A percentile compares a stretch with the other conserved stretches of the same genome.
phyloP scores from a whole-genome alignment of 306 rosid genomes.

The Rubus idaeus region DNA sequence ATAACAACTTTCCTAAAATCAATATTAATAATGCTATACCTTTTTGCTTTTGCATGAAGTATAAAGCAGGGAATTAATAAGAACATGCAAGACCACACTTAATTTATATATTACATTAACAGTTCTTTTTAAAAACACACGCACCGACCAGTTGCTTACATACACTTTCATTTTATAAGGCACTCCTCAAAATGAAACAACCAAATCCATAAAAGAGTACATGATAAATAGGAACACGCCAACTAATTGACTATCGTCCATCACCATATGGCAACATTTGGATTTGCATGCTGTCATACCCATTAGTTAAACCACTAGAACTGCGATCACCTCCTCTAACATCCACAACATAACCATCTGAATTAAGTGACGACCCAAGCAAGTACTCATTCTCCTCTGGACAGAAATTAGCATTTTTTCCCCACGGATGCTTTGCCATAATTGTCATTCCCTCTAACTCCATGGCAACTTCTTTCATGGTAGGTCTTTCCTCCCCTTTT shows the following conservation, averaged over 20 bases:
- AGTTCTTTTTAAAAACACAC: too few species aligned
- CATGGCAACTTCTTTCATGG: constrained; percentile 7
- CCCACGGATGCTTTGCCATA: background rate
- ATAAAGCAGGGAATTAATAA: background rate
- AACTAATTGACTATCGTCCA: background rate
- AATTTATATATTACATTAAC: background rate
- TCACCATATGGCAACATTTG: background rate
- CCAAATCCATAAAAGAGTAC: background rate
- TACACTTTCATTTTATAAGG: background rate
- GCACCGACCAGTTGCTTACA: too few species aligned
- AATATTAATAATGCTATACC: background rate
- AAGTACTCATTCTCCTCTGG: background rate
- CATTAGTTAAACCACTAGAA: background rate
- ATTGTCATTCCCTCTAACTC: constrained; percentile 20
- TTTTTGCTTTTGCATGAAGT: background rate
- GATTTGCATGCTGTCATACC: background rate
- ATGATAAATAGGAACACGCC: background rate
- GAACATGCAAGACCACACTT: background rate
- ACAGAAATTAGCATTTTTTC: background rate
- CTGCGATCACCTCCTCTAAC: background rate
- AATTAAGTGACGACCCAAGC: background rate
- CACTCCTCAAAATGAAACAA: background rate
- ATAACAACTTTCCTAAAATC: too few species aligned
- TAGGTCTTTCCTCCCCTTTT: constrained; percentile 14
- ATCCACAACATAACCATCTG: background rate